Conservation (phyloP, 768 basidiomycete species). For the Mycena belliarum region DNA sequence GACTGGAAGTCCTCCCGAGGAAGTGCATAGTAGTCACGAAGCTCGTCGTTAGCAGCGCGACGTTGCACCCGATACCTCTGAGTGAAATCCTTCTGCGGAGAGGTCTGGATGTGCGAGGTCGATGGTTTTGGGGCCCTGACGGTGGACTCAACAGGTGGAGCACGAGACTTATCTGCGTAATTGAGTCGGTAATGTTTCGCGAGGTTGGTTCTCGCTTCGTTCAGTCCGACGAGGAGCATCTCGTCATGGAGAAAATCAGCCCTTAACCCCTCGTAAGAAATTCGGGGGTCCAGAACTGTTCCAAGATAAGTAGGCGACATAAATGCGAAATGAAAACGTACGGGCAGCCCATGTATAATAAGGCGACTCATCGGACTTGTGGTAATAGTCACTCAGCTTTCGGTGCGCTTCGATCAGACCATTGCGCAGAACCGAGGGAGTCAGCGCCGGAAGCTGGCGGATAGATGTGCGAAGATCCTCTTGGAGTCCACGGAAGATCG, state of each 20-base stretch:
- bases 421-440: neutral
- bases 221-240: too few species aligned
- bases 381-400: neutral
- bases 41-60: neutral
- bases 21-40: neutral
- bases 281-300: neutral
- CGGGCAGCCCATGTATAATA: neutral
- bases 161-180: too few species aligned
- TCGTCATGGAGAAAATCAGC: neutral
- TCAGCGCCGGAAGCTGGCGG: neutral
- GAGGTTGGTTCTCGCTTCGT: too few species aligned
- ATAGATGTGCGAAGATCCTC: neutral
- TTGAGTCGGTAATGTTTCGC: too few species aligned
- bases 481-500: conserved; percentile 10
- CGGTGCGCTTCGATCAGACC: neutral
- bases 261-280: neutral
- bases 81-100: neutral
- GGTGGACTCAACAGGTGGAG: too few species aligned
- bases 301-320: neutral
- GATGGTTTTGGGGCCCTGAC: too few species aligned
- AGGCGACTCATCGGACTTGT: neutral
- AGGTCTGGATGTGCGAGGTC: neutral
- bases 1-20: neutral
- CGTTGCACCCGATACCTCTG: neutral
- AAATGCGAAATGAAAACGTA: neutral